These are phyloP conservation scores for Astragalus glycyphyllos DNA, from an alignment of 306 rosid genomes.

Conservation along the genomic window DNA sequence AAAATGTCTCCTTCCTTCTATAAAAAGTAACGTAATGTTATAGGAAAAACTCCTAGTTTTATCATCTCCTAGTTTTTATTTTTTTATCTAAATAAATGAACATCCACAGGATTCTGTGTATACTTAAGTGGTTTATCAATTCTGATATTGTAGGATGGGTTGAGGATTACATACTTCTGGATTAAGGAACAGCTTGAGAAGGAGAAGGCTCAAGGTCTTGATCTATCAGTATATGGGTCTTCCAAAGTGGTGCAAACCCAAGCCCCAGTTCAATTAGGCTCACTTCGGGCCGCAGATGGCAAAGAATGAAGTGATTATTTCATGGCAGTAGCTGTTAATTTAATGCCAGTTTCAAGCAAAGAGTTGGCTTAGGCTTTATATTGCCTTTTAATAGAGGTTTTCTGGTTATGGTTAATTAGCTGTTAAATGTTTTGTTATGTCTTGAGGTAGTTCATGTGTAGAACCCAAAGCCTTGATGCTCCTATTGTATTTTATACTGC, in stretches of 20 bases:
- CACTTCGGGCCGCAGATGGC: slow-evolving; percentile 93
- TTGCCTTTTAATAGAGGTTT: slow-evolving; percentile 27
- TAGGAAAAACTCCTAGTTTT: too few species aligned
- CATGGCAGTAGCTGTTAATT: slow-evolving; percentile 18
- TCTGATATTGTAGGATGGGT: slow-evolving; percentile 73
- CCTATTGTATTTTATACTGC: slow-evolving; percentile 28
- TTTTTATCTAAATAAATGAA: too few species aligned
- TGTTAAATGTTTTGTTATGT: slow-evolving; percentile 29
- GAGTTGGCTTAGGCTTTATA: slow-evolving; percentile 19
- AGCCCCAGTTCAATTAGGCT: slow-evolving; percentile 96
- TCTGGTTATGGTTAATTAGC: slow-evolving; percentile 27
- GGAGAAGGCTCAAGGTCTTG: slow-evolving; percentile 76
- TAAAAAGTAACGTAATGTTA: too few species aligned
- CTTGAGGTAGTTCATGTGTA: slow-evolving; percentile 29
- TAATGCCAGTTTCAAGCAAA: slow-evolving; percentile 20
- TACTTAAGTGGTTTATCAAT: slow-evolving; percentile 36
- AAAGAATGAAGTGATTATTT: slow-evolving; percentile 61
- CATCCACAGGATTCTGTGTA: too few species aligned
- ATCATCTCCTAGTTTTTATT: too few species aligned
- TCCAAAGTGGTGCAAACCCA: slow-evolving; percentile 97
- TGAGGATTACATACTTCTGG: slow-evolving; percentile 93
- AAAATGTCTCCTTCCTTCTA: too few species aligned
- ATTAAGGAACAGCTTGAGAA: slow-evolving; percentile 97
- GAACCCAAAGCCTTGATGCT: slow-evolving; percentile 19
- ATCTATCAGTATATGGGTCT: slow-evolving; percentile 73